Evolutionary conservation across 371 early-diverging fungal species (phyloP), one percentile per base, ranked within the genome.

Genomic region (Blakeslea trispora): DNA sequence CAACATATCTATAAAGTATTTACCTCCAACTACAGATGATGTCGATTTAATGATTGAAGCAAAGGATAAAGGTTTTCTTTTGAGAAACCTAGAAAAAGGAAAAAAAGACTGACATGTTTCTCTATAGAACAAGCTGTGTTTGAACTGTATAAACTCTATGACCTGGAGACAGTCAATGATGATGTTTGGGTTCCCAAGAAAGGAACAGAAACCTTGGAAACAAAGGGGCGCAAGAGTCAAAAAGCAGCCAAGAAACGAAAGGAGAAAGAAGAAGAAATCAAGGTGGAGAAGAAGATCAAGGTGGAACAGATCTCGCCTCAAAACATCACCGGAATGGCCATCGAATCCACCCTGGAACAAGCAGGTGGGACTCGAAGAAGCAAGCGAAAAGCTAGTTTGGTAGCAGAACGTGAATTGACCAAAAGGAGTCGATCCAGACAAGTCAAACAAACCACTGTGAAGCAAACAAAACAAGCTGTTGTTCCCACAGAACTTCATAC

Each of bases 31-130:
- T 9, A 73, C 62, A 9, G 67, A 67, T 22, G 80, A 81, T 58
- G 78, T 77, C 11, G 81, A 81, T 55, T 49, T 81, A 15, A 81
- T 81, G 81, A 79, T 81, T 37, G 81, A 81, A 53, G 81, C 81
- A 18, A 81, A 81, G 35, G 80, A 77, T 19, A 81, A 81, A 60
- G 78, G 74, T 74, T 56, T 47, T 28, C 28, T 28, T 28, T 28
- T 28, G 5, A 28, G 7, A 28, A 28, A 28, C 28, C 28, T 28
- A 28, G 28, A 28, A n/a, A n/a, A n/a, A n/a, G n/a, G n/a, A n/a
- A n/a, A n/a, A n/a, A n/a, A n/a, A n/a, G n/a, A n/a, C n/a, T n/a
- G n/a, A n/a, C n/a, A n/a, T n/a, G n/a, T n/a, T n/a, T n/a, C n/a
- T n/a, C n/a, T n/a, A 28, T 28, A 70, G 78, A 77, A 42, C 79